Evolutionary conservation across 2,329 filamentous ascomycete species (phyloP), one percentile per base, ranked within the genome.

Genomic region (Zalaria sp.): DNA sequence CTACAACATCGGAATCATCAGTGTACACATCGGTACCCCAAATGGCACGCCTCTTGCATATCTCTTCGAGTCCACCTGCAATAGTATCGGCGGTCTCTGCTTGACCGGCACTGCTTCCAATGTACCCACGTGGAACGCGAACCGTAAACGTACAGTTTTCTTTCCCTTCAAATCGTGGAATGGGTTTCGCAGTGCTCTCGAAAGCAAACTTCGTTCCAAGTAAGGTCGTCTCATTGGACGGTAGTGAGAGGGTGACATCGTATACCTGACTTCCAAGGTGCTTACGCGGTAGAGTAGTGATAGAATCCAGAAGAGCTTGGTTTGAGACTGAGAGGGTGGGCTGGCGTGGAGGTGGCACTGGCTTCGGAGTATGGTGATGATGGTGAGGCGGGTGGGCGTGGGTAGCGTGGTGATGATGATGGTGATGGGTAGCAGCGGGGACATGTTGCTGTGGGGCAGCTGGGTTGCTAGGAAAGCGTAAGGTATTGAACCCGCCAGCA

Each of bases 1-100:
- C 89, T 25, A 98, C 73, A 1, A 91, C 78, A 56, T 98, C 91
- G 0, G 87, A 94, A 60, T 98, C 91, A 52, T 98, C 91, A 0
- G 87, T 93, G 57, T 96, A 96, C 5, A 98, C 74, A 32, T 93
- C 88, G 0, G 86, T 91, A 1, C 91, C 91, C 88, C 89, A 98
- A 0, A 98, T 60, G 5, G 84, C 83, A 18, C 82, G 75, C 29
- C 85, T 75, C 5, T 77, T 66, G 7, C 87, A 93, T 40, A 96
- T 88, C 50, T 93, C 84, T 56, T 91, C 83, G 27, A 89, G 74
- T 7, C 49, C 48, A 9, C 47, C 34, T 25, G 45, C 44, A 4
- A 43, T 25, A 8, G 42, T 37, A 5, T 46, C 37, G 29, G 37
- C 38, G 10, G 40, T 37, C 11, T 49, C 39, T 2, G 46, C 45